A percentile compares a stretch with the other conserved stretches of the same genome.
phyloP scores from a whole-genome alignment of 2,329 filamentous ascomycete genomes.

The Xylariaceae sp. region DNA sequence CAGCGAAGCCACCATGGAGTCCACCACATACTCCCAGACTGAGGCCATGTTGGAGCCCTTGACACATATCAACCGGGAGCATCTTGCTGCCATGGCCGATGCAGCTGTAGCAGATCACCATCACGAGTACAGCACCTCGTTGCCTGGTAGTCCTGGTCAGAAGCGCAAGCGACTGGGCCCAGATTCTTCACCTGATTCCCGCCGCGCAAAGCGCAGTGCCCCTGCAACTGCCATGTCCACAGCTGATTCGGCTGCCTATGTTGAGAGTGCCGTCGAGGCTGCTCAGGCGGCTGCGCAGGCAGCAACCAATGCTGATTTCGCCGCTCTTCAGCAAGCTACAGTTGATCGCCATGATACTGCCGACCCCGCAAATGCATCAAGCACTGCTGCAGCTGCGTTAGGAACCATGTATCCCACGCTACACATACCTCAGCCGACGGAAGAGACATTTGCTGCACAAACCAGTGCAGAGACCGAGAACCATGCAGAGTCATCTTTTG shows the following conservation, averaged over 20 bases:
- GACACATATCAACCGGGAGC: slow-evolving; percentile 27
- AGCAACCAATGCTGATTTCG: slow-evolving; percentile 48
- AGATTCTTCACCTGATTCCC: slow-evolving; percentile 42
- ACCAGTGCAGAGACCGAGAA: slow-evolving; percentile 34
- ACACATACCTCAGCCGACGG: slow-evolving; percentile 53
- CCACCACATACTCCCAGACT: slow-evolving; percentile 27
- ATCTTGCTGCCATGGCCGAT: slow-evolving; percentile 42
- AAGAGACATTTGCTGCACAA: slow-evolving; percentile 57
- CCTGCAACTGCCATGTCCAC: slow-evolving; percentile 40
- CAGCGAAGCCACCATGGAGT: slow-evolving; percentile 24
- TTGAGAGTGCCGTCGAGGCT: slow-evolving; percentile 49
- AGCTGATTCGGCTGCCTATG: slow-evolving; percentile 45
- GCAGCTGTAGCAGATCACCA: slow-evolving; percentile 44
- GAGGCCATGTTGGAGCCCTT: slow-evolving; percentile 29
- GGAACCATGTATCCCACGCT: slow-evolving; percentile 56
- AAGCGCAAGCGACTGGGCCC: slow-evolving; percentile 51
- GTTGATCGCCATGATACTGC: slow-evolving; percentile 41
- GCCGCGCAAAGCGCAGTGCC: slow-evolving; percentile 46
- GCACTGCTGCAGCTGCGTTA: slow-evolving; percentile 55
- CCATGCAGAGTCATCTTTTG: slow-evolving; percentile 30
- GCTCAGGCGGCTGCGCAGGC: slow-evolving; percentile 35
- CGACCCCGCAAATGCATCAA: slow-evolving; percentile 51
- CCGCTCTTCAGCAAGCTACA: slow-evolving; percentile 51
- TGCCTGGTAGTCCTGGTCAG: slow-evolving; percentile 39
- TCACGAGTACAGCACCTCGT: slow-evolving; percentile 39